Base-by-base conservation (phyloP, 768 basidiomycete species). In the Rhodotorula paludigena region DNA sequence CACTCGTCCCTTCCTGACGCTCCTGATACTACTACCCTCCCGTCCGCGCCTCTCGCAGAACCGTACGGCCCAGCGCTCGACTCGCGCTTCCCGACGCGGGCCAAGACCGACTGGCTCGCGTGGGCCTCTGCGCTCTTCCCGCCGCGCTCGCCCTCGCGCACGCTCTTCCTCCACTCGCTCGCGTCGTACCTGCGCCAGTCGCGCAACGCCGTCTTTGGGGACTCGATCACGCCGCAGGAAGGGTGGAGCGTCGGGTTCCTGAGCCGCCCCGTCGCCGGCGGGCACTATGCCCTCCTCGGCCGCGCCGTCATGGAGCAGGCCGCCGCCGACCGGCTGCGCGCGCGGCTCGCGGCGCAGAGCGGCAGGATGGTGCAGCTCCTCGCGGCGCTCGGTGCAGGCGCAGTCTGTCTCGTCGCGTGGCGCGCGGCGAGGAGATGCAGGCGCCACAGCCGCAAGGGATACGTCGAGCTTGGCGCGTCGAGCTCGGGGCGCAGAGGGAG, bases 61-160 rank as follows among this genome's bases (percentile, higher is more conserved):
- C 69, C 69, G 9, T 70, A 54, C 42, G 69, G 69, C 32, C 63
- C 64, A 0, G 41, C 69, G 0, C 69, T 70, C 59, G 69, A 70
- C 44, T 70, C 63, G 15, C 60, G 60, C 3, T 70, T 61, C 56
- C 59, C 63, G 3, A 30, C 21, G 12, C 54, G 69, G 25, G 56
- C 60, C 12, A 70, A 70, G 47, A 70, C 69, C 25, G 69, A 70
- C 56, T 70, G 69, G 69, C 64, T 70, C 35, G 51, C 60, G 8
- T 70, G 69, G 69, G 57, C 64, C 32, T 55, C 59, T 5, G 60
- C 55, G 20, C 39, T 41, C 44, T 33, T 41, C 7, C 30, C 57
- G 0, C 35, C 33, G 0, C 35, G 30, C 32, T 47, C 57, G 2
- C 25, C 52, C 15, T 49, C 68, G 4, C 41, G 60, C 4, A 18